Percentiles rank a stretch among this genome's conserved stretches.
phyloP scores from a whole-genome alignment of 2,329 filamentous ascomycete species.

The Zymoseptoria pseudotritici region DNA sequence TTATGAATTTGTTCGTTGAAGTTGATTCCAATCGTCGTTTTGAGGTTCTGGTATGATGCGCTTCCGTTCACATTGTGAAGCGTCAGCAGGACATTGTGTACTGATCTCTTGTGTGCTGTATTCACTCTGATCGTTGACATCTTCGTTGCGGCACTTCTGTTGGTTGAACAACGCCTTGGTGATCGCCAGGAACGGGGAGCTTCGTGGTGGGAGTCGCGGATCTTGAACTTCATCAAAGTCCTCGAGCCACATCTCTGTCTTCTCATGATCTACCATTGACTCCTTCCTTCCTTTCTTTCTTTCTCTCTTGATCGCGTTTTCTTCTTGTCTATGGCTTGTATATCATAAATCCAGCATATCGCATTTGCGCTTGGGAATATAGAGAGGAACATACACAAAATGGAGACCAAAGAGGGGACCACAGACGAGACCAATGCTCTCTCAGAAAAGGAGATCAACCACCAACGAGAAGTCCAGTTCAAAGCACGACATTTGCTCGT shows the following conservation, averaged over 20 bases:
- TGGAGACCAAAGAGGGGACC: not conserved
- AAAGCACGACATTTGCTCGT: slow-evolving; percentile 46
- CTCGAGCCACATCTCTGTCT: not conserved
- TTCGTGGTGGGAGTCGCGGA: not conserved
- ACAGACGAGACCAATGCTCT: not conserved
- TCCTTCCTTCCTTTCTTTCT: slow-evolving; percentile 6
- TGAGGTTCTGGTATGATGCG: no score
- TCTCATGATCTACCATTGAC: slow-evolving; percentile 1
- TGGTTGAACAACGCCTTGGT: no score
- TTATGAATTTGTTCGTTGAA: no score
- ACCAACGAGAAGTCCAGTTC: slow-evolving; percentile 42
- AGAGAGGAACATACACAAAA: not conserved
- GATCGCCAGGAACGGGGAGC: no score
- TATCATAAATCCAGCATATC: not conserved
- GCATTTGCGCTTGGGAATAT: not conserved
- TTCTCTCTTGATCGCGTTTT: not conserved
- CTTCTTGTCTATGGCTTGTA: not conserved
- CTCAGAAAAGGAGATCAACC: slow-evolving; percentile 26
- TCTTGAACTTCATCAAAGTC: not conserved
- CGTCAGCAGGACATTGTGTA: no score
- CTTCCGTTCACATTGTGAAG: no score
- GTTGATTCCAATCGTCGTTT: no score
- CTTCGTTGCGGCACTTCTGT: no score
- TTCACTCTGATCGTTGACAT: no score
- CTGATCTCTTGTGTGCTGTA: no score